These are phyloP conservation scores for Clonostachys rosea DNA, from an alignment of 2,329 filamentous ascomycete genomes.

Conservation along the genomic window DNA sequence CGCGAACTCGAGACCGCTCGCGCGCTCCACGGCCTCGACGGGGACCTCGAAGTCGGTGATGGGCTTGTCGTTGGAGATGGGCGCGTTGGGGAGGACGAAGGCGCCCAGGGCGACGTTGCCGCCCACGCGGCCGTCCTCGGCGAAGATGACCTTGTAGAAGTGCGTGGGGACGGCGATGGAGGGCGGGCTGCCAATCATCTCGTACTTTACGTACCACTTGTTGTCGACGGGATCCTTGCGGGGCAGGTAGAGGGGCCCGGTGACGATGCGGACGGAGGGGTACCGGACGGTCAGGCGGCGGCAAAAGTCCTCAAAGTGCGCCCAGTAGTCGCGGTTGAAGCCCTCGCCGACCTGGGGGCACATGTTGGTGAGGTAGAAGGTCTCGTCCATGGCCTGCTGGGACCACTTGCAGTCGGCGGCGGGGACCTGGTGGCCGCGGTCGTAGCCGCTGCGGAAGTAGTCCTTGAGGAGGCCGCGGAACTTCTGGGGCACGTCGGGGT, in stretches of 20 bases:
- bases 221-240: conserved; percentile 75
- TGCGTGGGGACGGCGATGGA: conserved; percentile 96
- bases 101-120: conserved; percentile 86
- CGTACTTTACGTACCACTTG: conserved; percentile 94
- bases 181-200: conserved; percentile 90
- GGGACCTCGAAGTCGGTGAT: conserved; percentile 93
- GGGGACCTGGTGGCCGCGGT: conserved; percentile 94
- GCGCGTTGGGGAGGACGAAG: conserved; percentile 91
- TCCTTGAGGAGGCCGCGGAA: conserved; percentile 90
- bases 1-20: conserved; percentile 88
- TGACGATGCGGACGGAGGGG: conserved; percentile 85
- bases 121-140: conserved; percentile 68
- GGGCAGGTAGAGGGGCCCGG: conserved; percentile 89
- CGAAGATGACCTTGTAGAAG: conserved; percentile 99
- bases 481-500: conserved; percentile 70
- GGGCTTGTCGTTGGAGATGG: conserved; percentile 82
- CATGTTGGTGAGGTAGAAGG: conserved; percentile 93
- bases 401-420: conserved; percentile 96
- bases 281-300: conserved; percentile 75
- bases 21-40: conserved; percentile 85
- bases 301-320: conserved; percentile 97
- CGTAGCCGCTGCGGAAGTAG: conserved; percentile 92
- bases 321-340: conserved; percentile 99
- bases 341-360: conserved; percentile 97
- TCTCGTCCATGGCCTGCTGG: conserved; percentile 90